Conservation (phyloP, 2,329 filamentous ascomycete genomes). For the Metarhizium robertsii region DNA sequence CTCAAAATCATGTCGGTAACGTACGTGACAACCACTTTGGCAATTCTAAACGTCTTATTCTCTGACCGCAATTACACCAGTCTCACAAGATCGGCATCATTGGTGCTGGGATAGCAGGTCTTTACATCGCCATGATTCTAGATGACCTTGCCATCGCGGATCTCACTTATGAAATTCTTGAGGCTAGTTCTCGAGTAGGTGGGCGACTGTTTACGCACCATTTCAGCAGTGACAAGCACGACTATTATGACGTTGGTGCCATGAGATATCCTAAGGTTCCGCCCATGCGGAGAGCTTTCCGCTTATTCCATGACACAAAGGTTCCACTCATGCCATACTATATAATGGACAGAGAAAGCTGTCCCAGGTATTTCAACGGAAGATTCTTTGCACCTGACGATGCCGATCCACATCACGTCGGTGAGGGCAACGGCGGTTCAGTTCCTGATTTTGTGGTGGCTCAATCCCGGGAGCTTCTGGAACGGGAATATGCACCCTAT, state of each 20-base stretch:
- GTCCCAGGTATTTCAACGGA: too few species aligned
- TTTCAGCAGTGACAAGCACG: slow-evolving; percentile 19
- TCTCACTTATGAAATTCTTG: slow-evolving; percentile 21
- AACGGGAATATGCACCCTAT: too few species aligned
- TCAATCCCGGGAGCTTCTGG: too few species aligned
- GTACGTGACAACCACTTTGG: too few species aligned
- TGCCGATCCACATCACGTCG: neutral
- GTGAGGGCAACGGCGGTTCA: too few species aligned
- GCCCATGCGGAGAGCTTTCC: slow-evolving; percentile 13
- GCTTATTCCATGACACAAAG: too few species aligned
- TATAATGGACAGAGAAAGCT: too few species aligned
- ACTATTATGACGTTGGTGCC: slow-evolving; percentile 32
- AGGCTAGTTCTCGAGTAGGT: slow-evolving; percentile 15
- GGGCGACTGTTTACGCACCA: slow-evolving; percentile 25
- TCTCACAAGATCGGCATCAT: slow-evolving; percentile 20
- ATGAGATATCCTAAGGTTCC: slow-evolving; percentile 27
- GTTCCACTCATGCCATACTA: too few species aligned
- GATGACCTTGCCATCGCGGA: slow-evolving; percentile 17
- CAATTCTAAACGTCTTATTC: too few species aligned
- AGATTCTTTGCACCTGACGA: neutral
- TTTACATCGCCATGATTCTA: slow-evolving; percentile 25
- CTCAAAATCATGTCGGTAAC: too few species aligned
- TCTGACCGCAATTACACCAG: too few species aligned
- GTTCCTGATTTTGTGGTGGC: too few species aligned
- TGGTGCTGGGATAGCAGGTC: slow-evolving; percentile 25